Percentiles rank a stretch among this genome's conserved stretches.
Evolutionary conservation across 495 filamentous ascomycete species (phyloP).

Genomic region (Darksidea phi): DNA sequence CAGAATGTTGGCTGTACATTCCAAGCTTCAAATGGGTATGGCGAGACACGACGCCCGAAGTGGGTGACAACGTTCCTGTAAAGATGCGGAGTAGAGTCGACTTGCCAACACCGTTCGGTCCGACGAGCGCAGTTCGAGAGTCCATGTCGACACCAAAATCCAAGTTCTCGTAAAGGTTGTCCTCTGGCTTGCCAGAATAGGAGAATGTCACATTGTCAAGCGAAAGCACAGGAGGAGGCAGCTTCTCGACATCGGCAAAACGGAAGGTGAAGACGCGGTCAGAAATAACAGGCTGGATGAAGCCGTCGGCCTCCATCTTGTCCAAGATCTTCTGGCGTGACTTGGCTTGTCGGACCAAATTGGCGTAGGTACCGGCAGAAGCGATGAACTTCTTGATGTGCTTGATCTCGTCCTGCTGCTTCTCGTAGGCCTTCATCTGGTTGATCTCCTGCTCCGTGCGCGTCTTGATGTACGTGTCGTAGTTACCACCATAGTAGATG

Average conservation of each 20-base stretch:
- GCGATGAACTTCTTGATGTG: constrained; percentile 99
- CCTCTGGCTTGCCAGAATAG: constrained; percentile 83
- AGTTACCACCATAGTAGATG: constrained; percentile 99
- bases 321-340: constrained; percentile 99
- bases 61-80: constrained; percentile 92
- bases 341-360: constrained; percentile 97
- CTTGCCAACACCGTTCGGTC: constrained; percentile 99
- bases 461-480: constrained; percentile 95
- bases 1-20: constrained; percentile 95
- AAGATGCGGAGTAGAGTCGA: constrained; percentile 97
- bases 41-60: constrained; percentile 72
- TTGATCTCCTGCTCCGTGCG: constrained; percentile 92
- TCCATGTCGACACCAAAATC: constrained; percentile 99
- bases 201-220: constrained; percentile 98
- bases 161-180: constrained; percentile 92
- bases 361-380: constrained; percentile 98
- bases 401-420: constrained; percentile 97
- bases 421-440: constrained; percentile 97
- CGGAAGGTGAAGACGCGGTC: constrained; percentile 97
- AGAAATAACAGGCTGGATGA: constrained; percentile 82
- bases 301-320: constrained; percentile 99
- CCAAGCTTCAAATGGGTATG: constrained; percentile 99
- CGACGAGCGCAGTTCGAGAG: constrained; percentile 92
- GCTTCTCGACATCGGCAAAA: constrained; percentile 97
- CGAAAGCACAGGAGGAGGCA: constrained; percentile 91